These are phyloP conservation scores for Artemisia argyi DNA, from an alignment of 129 eudicot species.

Conservation along the genomic window DNA sequence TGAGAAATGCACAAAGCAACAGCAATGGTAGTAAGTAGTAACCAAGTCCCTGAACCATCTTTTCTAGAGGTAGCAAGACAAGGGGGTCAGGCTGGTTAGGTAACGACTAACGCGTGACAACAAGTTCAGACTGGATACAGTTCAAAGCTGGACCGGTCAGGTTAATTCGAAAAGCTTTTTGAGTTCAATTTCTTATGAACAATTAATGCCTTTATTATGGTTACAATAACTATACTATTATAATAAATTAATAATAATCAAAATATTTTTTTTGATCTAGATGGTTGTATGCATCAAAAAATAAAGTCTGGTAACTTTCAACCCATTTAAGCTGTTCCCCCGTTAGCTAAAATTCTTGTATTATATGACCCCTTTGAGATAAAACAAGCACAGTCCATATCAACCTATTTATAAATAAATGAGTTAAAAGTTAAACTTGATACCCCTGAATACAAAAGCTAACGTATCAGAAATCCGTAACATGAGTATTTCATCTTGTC, in stretches of 20 bases:
- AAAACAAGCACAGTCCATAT: too few relatives aligned
- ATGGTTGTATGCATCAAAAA: background rate
- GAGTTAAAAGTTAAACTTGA: too few relatives aligned
- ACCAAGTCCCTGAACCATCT: too few relatives aligned
- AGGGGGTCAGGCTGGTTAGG: background rate
- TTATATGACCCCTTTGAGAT: too few relatives aligned
- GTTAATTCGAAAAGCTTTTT: background rate
- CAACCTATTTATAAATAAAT: too few relatives aligned
- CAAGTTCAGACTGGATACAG: background rate
- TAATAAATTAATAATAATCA: background rate
- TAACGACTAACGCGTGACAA: background rate
- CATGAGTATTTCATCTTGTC: too few relatives aligned
- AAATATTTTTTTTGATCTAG: background rate
- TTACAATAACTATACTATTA: background rate
- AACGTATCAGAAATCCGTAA: background rate
- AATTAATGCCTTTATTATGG: background rate
- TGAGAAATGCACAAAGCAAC: too few relatives aligned
- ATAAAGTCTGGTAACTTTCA: too few relatives aligned
- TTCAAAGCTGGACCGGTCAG: background rate
- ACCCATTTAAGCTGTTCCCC: too few relatives aligned
- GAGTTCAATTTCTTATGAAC: background rate
- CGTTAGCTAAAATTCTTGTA: too few relatives aligned
- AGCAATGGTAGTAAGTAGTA: too few relatives aligned
- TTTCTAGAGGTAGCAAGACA: too few relatives aligned
- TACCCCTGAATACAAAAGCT: background rate